These are phyloP conservation scores for Vaccinium corymbosum DNA, from an alignment of 148 eudicot species.

Conservation along the genomic window DNA sequence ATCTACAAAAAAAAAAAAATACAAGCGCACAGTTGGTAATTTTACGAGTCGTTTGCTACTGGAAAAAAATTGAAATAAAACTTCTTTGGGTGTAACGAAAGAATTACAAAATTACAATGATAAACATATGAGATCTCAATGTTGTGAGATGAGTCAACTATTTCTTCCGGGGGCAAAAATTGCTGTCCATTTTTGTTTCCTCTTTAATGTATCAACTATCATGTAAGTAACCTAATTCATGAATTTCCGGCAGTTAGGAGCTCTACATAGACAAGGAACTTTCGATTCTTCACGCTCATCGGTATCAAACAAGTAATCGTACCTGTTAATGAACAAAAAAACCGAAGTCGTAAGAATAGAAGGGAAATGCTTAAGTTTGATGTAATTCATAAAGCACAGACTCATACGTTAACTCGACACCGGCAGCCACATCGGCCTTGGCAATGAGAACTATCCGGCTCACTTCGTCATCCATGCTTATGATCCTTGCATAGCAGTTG, in stretches of 20 bases:
- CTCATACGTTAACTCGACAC: slow-evolving; percentile 81
- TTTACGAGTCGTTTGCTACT: slow-evolving; percentile 18
- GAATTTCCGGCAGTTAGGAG: slow-evolving; percentile 77
- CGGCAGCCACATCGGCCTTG: slow-evolving; percentile 64
- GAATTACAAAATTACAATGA: not conserved
- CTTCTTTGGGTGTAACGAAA: not conserved
- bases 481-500: slow-evolving; percentile 89
- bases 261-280: slow-evolving; percentile 84
- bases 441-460: slow-evolving; percentile 90
- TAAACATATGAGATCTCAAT: not conserved
- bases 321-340: slow-evolving; percentile 37
- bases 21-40: slow-evolving; percentile 20
- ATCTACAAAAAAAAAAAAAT: slow-evolving; percentile 24
- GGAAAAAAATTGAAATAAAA: not conserved
- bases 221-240: slow-evolving; percentile 44
- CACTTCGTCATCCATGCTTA: slow-evolving; percentile 61
- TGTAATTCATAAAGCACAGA: not conserved
- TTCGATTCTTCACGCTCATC: slow-evolving; percentile 79
- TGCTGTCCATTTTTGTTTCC: not conserved
- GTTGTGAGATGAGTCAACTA: not conserved
- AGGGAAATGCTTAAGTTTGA: not conserved
- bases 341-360: not conserved
- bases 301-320: slow-evolving; percentile 83
- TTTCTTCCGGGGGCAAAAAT: not conserved
- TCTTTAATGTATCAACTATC: not conserved